These are phyloP conservation scores for Hypoxylon rubiginosum DNA, from an alignment of 2,329 filamentous ascomycete genomes.

Conservation along the genomic window DNA sequence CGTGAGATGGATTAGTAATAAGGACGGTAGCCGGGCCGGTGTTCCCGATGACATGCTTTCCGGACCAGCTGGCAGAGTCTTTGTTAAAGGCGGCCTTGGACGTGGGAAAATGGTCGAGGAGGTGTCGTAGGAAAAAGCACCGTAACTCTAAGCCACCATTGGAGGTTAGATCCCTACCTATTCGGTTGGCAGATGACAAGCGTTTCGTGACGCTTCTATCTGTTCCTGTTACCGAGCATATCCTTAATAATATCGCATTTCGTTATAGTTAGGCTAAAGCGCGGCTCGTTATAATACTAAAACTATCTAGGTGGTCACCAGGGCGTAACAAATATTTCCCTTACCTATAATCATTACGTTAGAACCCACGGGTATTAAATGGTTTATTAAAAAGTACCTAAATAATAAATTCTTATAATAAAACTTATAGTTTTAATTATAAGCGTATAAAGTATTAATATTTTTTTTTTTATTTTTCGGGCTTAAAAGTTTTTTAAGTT, in stretches of 20 bases:
- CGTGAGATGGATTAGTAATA: slow-evolving; percentile 78
- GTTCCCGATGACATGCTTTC: slow-evolving; percentile 78
- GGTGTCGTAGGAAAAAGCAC: slow-evolving; percentile 57
- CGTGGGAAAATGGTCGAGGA: slow-evolving; percentile 68
- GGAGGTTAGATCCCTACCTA: background rate
- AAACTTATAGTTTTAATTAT: too few relatives aligned
- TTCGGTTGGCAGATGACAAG: background rate
- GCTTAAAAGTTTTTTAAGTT: too few relatives aligned
- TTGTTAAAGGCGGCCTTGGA: slow-evolving; percentile 57
- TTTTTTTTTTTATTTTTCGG: too few relatives aligned
- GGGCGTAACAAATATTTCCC: background rate
- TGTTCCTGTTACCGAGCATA: slow-evolving; percentile 1
- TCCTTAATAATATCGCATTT: background rate
- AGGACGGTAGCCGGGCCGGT: slow-evolving; percentile 71
- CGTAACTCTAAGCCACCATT: background rate
- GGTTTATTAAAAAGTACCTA: too few relatives aligned
- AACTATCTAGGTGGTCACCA: background rate
- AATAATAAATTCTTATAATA: too few relatives aligned
- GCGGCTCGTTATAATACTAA: background rate
- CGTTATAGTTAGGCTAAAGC: background rate
- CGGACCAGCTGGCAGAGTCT: slow-evolving; percentile 72
- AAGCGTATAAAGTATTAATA: too few relatives aligned
- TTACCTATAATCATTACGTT: background rate
- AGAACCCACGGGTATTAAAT: background rate
- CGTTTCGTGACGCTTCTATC: background rate